phyloP scores from a whole-genome alignment of 257 asterid genomes.

The Paraleonurus japonicus region DNA sequence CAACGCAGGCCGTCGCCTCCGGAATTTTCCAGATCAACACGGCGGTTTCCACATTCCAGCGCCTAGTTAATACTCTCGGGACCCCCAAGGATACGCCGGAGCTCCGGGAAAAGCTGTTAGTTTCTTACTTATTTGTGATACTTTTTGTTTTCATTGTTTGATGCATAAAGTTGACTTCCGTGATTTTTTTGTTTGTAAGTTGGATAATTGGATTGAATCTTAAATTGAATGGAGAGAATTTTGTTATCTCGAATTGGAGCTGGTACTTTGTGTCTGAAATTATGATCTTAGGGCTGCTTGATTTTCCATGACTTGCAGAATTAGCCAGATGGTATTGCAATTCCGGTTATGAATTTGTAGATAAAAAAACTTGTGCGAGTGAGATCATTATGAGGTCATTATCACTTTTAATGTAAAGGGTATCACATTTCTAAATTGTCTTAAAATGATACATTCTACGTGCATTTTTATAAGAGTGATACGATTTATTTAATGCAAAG shows the following conservation, averaged over 20 bases:
- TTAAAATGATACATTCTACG: no score
- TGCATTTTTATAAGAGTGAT: no score
- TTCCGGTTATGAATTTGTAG: background rate
- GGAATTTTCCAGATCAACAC: constrained; percentile 94
- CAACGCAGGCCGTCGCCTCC: constrained; percentile 87
- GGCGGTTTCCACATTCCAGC: constrained; percentile 84
- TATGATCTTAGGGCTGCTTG: constrained; percentile 13
- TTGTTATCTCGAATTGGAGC: constrained; percentile 13
- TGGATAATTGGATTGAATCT: background rate
- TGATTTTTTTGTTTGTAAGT: constrained; percentile 10
- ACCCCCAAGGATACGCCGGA: constrained; percentile 95
- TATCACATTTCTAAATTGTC: no score
- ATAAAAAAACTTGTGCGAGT: no score
- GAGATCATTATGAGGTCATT: no score
- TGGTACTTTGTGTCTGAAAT: constrained; percentile 1
- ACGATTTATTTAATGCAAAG: no score
- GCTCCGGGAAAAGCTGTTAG: constrained; percentile 95
- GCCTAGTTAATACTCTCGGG: constrained; percentile 91
- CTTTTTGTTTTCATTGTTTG: background rate
- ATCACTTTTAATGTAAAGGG: no score
- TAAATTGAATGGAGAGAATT: background rate
- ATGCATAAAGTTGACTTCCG: constrained; percentile 8
- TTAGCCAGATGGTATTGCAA: background rate
- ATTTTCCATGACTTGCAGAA: background rate
- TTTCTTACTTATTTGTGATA: background rate